Evolutionary conservation across 768 basidiomycete genomes (phyloP).

Genomic region (Podaxis rugospora): DNA sequence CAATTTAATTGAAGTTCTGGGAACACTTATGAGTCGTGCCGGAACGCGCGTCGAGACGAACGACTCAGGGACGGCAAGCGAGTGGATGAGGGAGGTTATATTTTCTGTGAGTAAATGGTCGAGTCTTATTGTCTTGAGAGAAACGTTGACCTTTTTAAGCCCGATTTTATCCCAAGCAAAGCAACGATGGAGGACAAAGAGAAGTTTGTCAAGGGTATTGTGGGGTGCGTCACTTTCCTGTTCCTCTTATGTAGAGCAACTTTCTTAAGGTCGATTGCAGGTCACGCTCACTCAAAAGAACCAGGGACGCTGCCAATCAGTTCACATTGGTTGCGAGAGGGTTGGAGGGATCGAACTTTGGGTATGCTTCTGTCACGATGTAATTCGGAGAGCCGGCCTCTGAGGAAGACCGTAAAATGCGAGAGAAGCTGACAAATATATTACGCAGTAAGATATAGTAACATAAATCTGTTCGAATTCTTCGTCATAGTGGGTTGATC

Average conservation of each 20-base stretch:
- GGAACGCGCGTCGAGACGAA: conserved; percentile 26
- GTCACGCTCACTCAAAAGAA: conserved; percentile 67
- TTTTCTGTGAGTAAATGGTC: conserved; percentile 44
- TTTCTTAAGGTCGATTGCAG: conserved; percentile 27
- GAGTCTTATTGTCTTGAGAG: not conserved
- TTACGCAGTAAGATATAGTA: not conserved
- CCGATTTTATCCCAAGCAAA: conserved; percentile 68
- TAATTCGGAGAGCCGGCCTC: not conserved
- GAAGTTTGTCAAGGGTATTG: conserved; percentile 67
- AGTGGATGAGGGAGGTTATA: conserved; percentile 73
- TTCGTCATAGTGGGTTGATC: not conserved
- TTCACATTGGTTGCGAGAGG: conserved; percentile 84
- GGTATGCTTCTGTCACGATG: conserved; percentile 57
- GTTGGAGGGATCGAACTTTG: conserved; percentile 81
- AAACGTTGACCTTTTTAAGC: conserved; percentile 39
- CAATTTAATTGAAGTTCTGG: conserved; percentile 82
- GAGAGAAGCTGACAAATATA: not conserved
- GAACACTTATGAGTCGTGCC: conserved; percentile 52
- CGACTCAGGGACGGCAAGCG: conserved; percentile 30
- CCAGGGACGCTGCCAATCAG: conserved; percentile 81
- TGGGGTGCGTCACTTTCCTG: conserved; percentile 42
- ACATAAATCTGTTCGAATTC: not conserved
- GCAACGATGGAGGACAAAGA: conserved; percentile 75
- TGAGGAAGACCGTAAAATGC: not conserved
- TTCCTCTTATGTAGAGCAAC: not conserved